Evolutionary conservation across 169 alveolate genomes (phyloP).

Genomic region (Besnoitia besnoiti): DNA sequence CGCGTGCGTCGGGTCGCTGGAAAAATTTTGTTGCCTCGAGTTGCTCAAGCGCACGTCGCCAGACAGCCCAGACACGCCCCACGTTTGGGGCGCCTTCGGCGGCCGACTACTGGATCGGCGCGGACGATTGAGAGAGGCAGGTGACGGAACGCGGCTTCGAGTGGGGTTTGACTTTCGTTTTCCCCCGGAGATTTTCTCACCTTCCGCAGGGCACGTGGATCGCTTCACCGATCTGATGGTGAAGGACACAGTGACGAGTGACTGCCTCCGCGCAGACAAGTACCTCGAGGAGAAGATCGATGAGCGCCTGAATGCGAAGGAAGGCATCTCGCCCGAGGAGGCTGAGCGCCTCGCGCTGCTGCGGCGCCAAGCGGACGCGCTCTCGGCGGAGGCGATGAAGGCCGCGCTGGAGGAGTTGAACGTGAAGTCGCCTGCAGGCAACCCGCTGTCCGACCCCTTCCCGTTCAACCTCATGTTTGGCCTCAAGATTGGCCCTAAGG

Average conservation of each 20-base stretch:
- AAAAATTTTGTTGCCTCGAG: too few species aligned
- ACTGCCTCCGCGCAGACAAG: constrained; percentile 91
- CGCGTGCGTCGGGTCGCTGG: too few species aligned
- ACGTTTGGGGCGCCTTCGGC: too few species aligned
- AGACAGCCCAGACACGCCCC: too few species aligned
- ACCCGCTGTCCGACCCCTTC: constrained; percentile 12
- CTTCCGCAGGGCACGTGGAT: constrained; percentile 91
- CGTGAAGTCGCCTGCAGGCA: constrained; percentile 40
- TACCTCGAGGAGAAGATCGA: constrained; percentile 75
- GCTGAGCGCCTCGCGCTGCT: constrained; percentile 46
- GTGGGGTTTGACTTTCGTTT: too few species aligned
- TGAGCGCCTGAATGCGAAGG: constrained; percentile 38
- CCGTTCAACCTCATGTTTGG: constrained; percentile 95
- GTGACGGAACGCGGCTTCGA: too few species aligned
- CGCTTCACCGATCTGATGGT: constrained; percentile 97
- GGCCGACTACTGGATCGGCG: too few species aligned
- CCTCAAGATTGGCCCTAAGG: constrained; percentile 93
- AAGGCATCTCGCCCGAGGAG: constrained; percentile 16
- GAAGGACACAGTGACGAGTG: constrained; percentile 87
- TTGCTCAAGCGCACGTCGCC: too few species aligned
- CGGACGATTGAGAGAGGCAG: too few species aligned
- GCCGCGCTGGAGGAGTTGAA: neutral
- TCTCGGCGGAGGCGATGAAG: constrained; percentile 25
- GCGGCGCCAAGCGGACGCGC: constrained; percentile 58
- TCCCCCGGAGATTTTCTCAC: too few species aligned